Conservation (phyloP, 2,329 filamentous ascomycete genomes). For the Ceratocystiopsis brevicomis region DNA sequence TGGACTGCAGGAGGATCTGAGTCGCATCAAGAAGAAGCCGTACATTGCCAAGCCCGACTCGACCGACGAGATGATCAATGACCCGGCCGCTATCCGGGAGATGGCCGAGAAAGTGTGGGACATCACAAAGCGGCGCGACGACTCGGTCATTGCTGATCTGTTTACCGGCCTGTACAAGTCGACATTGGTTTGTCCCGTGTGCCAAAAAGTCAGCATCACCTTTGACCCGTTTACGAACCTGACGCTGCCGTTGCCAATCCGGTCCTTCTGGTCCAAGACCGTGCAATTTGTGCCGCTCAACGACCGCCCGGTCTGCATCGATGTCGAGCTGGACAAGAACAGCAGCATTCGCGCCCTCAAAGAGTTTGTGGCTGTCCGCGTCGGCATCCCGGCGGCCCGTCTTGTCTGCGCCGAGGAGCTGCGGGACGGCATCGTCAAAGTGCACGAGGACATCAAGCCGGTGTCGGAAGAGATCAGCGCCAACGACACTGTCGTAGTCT, state of each 20-base stretch:
- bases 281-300: constrained; percentile 64
- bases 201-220: constrained; percentile 91
- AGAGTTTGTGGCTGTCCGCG: constrained; percentile 46
- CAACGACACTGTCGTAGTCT: constrained; percentile 48
- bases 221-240: constrained; percentile 96
- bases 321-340: constrained; percentile 65
- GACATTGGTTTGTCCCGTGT: constrained; percentile 77
- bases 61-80: constrained; percentile 82
- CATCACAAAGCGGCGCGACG: constrained; percentile 80
- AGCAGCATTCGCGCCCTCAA: constrained; percentile 51
- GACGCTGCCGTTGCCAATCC: constrained; percentile 74
- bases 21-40: constrained; percentile 83
- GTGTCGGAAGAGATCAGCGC: constrained; percentile 53
- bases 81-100: constrained; percentile 59
- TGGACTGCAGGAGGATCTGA: constrained; percentile 85
- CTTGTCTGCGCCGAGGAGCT: constrained; percentile 74
- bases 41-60: constrained; percentile 97
- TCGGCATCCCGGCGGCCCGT: constrained; percentile 42
- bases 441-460: constrained; percentile 49
- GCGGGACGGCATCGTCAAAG: constrained; percentile 67
- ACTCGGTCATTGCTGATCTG: constrained; percentile 85
- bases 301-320: constrained; percentile 49
- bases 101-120: constrained; percentile 82
- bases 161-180: constrained; percentile 99
- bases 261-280: constrained; percentile 58